Conservation (phyloP, 2,329 filamentous ascomycete species). For the Fusarium kyushuense region DNA sequence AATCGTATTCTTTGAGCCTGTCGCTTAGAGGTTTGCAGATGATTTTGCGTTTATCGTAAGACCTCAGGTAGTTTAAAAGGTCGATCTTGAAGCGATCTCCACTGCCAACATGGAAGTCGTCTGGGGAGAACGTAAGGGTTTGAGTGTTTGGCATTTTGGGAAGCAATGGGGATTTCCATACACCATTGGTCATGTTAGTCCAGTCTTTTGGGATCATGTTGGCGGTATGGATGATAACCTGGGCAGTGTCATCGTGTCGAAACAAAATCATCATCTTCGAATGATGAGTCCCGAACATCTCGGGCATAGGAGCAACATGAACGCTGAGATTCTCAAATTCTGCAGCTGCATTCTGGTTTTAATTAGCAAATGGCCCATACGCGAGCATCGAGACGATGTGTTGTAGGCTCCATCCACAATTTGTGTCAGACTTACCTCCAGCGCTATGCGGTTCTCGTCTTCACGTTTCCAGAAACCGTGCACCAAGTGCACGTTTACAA, state of each 20-base stretch:
- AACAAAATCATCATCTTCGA: conserved; percentile 90
- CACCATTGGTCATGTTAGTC: conserved; percentile 87
- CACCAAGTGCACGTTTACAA: conserved; percentile 66
- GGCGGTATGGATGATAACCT: conserved; percentile 87
- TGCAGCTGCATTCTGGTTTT: conserved; percentile 67
- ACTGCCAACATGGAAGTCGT: conserved; percentile 59
- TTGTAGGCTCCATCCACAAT: not conserved
- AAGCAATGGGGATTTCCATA: conserved; percentile 81
- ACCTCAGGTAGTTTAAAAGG: conserved; percentile 76
- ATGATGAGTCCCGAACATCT: conserved; percentile 87
- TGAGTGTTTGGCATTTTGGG: conserved; percentile 56
- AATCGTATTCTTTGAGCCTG: conserved; percentile 74
- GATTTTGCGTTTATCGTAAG: conserved; percentile 71
- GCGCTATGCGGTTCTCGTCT: conserved; percentile 65
- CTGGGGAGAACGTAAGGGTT: not conserved
- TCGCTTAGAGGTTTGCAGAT: conserved; percentile 68
- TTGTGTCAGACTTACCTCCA: conserved; percentile 63
- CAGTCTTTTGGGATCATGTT: conserved; percentile 93
- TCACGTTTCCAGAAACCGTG: conserved; percentile 77
- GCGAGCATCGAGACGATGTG: not conserved
- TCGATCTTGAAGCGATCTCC: conserved; percentile 81
- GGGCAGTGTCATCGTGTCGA: conserved; percentile 79
- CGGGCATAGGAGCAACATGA: conserved; percentile 81
- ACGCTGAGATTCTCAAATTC: conserved; percentile 76
- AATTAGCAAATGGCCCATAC: conserved; percentile 15